A percentile compares a stretch with the other conserved stretches of the same genome.
Evolutionary conservation across 1,139 yeast genomes (phyloP).

Genomic region (Magnusiomyces suaveolens): DNA sequence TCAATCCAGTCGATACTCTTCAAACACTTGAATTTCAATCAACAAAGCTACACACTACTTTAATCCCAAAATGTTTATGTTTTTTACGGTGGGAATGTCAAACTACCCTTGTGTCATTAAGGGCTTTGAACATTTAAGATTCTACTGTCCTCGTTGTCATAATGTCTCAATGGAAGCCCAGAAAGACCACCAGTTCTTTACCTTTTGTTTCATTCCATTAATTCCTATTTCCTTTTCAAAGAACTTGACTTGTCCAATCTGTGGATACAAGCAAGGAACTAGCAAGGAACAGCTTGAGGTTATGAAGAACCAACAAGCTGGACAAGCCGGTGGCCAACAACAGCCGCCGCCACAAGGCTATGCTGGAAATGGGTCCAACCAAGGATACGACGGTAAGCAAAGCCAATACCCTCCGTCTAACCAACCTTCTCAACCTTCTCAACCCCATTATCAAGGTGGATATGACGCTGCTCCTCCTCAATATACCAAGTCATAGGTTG

Average conservation of each 20-base stretch:
- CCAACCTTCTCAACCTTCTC: not conserved
- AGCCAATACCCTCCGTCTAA: not conserved
- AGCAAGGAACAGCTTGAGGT: constrained; percentile 32
- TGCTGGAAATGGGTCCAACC: not conserved
- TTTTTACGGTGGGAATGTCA: constrained; percentile 14
- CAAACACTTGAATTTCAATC: not conserved
- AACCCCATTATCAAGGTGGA: not conserved
- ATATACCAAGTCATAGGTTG: not conserved
- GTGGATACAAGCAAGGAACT: constrained; percentile 40
- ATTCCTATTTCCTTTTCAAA: constrained; percentile 42
- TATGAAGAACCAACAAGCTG: constrained; percentile 21
- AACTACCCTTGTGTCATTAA: constrained; percentile 23
- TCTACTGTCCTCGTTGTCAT: constrained; percentile 34
- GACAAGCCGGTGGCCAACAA: not conserved
- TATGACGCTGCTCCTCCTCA: not conserved
- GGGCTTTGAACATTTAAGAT: constrained; percentile 23
- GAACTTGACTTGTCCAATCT: constrained; percentile 36
- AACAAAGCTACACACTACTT: not conserved
- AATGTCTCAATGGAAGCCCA: constrained; percentile 36
- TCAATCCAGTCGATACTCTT: too few species aligned
- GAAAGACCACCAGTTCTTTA: constrained; percentile 39
- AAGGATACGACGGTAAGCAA: not conserved
- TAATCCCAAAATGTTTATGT: constrained; percentile 12
- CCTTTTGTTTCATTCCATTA: constrained; percentile 40
- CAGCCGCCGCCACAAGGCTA: not conserved